Evolutionary conservation across 495 filamentous ascomycete species (phyloP).

Genomic region (Talaromyces wortmannii): DNA sequence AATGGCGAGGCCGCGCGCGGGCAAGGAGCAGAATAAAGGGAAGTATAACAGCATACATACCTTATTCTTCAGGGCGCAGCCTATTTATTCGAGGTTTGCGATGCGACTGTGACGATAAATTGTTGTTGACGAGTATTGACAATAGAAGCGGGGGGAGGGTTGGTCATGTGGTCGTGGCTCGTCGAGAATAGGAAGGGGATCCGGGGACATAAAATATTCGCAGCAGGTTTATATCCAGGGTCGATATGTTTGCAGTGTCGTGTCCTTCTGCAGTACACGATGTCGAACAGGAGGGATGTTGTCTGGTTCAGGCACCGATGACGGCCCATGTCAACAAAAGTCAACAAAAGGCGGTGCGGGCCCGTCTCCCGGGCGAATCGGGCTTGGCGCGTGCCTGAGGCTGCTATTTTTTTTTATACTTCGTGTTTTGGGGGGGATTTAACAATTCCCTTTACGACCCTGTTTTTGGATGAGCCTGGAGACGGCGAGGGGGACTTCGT

Average conservation of each 20-base stretch:
- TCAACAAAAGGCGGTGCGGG: slow-evolving; percentile 1
- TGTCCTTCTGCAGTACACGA: no score
- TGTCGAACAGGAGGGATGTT: no score
- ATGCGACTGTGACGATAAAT: neutral
- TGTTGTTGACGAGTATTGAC: neutral
- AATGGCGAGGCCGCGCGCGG: neutral
- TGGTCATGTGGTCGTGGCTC: neutral
- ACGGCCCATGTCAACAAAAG: neutral
- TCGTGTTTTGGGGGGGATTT: neutral
- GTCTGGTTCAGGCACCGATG: neutral
- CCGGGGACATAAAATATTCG: no score
- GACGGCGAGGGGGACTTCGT: neutral
- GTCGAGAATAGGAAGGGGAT: no score
- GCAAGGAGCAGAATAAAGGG: neutral
- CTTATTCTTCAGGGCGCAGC: neutral
- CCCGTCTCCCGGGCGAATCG: slow-evolving; percentile 1
- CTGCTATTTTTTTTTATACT: no score
- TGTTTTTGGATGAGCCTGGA: neutral
- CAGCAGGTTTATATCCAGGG: no score
- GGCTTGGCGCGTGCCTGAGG: neutral
- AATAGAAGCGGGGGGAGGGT: neutral
- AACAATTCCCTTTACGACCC: neutral
- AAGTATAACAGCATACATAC: neutral
- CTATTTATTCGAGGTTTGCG: neutral
- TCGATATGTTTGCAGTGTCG: no score